These are phyloP conservation scores for Geotrichum citri-aurantii DNA, from an alignment of 1,139 yeast species.

Conservation along the genomic window DNA sequence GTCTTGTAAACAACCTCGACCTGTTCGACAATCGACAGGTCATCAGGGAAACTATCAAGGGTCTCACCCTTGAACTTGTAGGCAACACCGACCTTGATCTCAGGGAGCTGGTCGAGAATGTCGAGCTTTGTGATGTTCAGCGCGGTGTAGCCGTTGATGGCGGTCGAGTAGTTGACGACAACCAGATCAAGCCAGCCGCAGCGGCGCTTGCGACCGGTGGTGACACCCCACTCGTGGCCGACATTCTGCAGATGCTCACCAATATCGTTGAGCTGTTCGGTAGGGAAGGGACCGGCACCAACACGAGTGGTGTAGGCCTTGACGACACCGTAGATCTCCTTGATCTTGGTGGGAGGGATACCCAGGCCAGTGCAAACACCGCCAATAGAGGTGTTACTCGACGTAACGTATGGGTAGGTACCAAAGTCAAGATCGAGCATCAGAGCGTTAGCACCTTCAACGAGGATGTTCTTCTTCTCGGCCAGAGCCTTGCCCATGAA, in stretches of 20 bases:
- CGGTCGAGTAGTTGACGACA: constrained; percentile 81
- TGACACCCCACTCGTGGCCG: constrained; percentile 96
- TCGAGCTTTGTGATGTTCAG: constrained; percentile 93
- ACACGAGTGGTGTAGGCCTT: constrained; percentile 98
- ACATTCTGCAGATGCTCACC: constrained; percentile 86
- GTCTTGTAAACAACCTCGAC: constrained; percentile 89
- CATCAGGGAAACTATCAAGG: constrained; percentile 85
- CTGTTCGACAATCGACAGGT: constrained; percentile 68
- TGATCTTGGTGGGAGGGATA: constrained; percentile 77
- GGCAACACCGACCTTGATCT: constrained; percentile 79
- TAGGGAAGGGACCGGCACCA: constrained; percentile 99
- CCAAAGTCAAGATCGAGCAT: constrained; percentile 98
- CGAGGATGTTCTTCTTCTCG: constrained; percentile 74
- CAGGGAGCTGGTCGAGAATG: constrained; percentile 83
- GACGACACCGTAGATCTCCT: constrained; percentile 87
- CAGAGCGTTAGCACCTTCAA: constrained; percentile 98
- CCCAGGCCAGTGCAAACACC: constrained; percentile 98
- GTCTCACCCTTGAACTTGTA: constrained; percentile 73
- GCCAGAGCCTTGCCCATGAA: constrained; percentile 83
- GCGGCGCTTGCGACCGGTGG: constrained; percentile 98
- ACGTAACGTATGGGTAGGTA: constrained; percentile 96
- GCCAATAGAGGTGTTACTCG: constrained; percentile 93
- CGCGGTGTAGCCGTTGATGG: constrained; percentile 91
- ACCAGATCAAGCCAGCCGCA: constrained; percentile 99
- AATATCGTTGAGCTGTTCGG: constrained; percentile 82